Evolutionary conservation across 495 filamentous ascomycete genomes (phyloP).

Genomic region (Podospora fimiseda): DNA sequence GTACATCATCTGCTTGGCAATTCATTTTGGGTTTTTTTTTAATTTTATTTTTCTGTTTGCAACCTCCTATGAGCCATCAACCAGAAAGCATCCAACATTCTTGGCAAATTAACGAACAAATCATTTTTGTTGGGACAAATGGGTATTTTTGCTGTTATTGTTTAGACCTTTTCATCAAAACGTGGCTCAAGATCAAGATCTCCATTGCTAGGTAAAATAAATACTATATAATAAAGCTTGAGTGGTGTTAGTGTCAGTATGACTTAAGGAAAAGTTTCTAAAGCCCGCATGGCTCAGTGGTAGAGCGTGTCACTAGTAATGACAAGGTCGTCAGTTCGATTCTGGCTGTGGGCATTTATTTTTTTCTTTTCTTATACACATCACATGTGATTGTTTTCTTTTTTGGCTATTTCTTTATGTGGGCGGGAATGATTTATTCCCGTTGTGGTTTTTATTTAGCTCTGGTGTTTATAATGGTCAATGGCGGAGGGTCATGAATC

Average conservation of each 20-base stretch:
- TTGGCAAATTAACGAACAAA: no score
- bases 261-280: neutral
- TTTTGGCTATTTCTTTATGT: neutral
- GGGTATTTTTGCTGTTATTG: no score
- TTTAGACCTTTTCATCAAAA: no score
- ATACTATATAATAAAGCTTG: neutral
- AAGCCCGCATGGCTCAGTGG: constrained; percentile 17
- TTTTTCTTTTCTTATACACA: neutral
- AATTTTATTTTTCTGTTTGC: neutral
- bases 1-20: neutral
- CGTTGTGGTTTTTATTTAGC: neutral
- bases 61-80: no score
- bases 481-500: no score
- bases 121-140: no score
- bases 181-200: no score
- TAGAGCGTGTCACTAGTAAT: constrained; percentile 21
- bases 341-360: constrained; percentile 14
- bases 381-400: neutral
- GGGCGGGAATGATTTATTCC: neutral
- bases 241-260: neutral
- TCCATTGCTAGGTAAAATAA: no score
- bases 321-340: constrained; percentile 19
- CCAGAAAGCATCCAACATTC: no score
- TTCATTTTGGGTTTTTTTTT: constrained; percentile 1
- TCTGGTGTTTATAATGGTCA: no score